phyloP scores from a whole-genome alignment of 2,329 filamentous ascomycete species.

The Teratosphaeria zuluensis region DNA sequence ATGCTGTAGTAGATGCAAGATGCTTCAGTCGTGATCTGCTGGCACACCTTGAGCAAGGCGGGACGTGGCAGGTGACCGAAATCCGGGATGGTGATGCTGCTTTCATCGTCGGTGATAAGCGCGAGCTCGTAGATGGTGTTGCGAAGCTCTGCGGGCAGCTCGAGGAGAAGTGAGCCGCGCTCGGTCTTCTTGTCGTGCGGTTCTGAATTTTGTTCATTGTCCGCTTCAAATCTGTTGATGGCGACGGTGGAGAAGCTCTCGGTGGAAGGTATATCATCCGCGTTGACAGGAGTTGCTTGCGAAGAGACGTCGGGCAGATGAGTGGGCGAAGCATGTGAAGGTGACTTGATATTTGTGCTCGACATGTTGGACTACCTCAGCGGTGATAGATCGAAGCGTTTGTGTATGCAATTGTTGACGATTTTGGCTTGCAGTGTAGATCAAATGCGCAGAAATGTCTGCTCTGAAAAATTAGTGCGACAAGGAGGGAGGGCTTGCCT shows the following conservation, averaged over 20 bases:
- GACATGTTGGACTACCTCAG: background rate
- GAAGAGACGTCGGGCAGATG: background rate
- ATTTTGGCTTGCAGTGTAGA: background rate
- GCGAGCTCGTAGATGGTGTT: slow-evolving; percentile 1
- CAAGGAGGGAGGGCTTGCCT: background rate
- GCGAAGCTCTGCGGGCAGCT: background rate
- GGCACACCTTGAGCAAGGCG: background rate
- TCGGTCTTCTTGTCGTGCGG: background rate
- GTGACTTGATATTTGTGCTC: background rate
- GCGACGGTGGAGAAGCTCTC: background rate
- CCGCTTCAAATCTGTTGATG: background rate
- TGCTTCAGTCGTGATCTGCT: background rate
- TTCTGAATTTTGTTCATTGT: background rate
- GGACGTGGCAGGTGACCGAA: background rate
- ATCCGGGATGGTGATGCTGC: background rate
- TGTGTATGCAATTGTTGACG: background rate
- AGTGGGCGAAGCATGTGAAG: background rate
- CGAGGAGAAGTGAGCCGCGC: background rate
- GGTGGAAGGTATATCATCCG: background rate
- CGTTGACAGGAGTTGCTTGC: background rate
- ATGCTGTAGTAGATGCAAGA: background rate
- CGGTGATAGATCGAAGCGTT: background rate
- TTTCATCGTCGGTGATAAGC: background rate
- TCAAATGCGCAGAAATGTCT: background rate
- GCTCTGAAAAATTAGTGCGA: background rate